Evolutionary conservation across 2,329 filamentous ascomycete genomes (phyloP).

Genomic region (Stachybotrys echinatus): DNA sequence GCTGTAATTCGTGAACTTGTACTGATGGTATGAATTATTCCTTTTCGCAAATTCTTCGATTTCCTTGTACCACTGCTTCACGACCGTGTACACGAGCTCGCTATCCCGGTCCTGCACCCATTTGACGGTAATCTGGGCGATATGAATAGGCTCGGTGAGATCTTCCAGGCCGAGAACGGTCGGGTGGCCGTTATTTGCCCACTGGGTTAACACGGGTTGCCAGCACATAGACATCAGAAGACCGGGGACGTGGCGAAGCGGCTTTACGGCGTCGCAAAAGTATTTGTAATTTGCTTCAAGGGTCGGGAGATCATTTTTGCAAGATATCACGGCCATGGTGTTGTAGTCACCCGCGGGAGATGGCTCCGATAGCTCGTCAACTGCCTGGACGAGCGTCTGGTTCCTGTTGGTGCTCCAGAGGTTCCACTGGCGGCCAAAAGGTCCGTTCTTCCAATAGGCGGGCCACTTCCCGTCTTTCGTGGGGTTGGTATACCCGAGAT

Average conservation of each 20-base stretch:
- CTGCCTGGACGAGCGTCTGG: background rate
- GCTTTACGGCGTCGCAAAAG: background rate
- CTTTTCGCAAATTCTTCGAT: background rate
- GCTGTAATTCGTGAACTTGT: slow-evolving; percentile 1
- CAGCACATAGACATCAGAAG: background rate
- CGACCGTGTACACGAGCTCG: background rate
- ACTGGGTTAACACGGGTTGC: background rate
- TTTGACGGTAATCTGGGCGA: background rate
- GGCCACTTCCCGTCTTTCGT: background rate
- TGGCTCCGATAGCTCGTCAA: background rate
- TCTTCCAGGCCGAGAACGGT: slow-evolving; percentile 1
- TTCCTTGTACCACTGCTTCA: background rate
- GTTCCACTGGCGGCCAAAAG: background rate
- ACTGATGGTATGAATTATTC: background rate
- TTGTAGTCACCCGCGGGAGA: background rate
- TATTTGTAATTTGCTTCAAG: background rate
- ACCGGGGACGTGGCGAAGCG: background rate
- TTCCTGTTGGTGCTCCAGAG: background rate
- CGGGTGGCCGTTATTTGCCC: background rate
- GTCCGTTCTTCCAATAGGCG: background rate
- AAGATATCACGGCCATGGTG: background rate
- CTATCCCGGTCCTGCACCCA: background rate
- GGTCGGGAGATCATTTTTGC: background rate
- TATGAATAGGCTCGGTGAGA: background rate
- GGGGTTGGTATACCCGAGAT: background rate